phyloP scores from a whole-genome alignment of 192 early-diverging fungal species.

The Gryganskiella cystojenkinii region DNA sequence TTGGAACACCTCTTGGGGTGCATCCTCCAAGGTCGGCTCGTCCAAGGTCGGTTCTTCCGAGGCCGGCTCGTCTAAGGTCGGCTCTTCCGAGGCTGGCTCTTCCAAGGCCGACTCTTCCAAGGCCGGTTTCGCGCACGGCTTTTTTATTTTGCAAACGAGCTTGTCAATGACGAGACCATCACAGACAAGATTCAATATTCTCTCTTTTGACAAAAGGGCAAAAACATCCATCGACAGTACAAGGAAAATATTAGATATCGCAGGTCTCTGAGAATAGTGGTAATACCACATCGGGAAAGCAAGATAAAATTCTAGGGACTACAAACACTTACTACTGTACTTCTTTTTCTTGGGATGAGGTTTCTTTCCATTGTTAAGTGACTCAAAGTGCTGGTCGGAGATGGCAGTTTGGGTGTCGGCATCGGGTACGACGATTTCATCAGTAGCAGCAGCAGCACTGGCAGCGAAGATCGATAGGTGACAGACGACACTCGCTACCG shows the following conservation, averaged over 20 bases:
- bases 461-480: slow-evolving; percentile 2
- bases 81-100: no score
- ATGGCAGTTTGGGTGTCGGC: not conserved
- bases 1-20: not conserved
- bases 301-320: no score
- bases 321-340: not conserved
- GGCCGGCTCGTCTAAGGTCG: no score
- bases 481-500: slow-evolving; percentile 6
- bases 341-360: slow-evolving; percentile 4
- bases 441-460: not conserved
- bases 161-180: slow-evolving; percentile 6
- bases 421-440: not conserved
- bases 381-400: not conserved
- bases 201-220: not conserved
- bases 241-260: not conserved
- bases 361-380: not conserved
- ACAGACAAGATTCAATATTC: slow-evolving; percentile 7
- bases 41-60: not conserved
- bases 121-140: not conserved
- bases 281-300: not conserved
- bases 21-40: not conserved
- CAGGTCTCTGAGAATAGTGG: not conserved
- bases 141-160: not conserved
- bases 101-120: no score
- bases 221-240: not conserved